Conservation (phyloP, 805 yeast species). For the Wickerhamiella azyma region DNA sequence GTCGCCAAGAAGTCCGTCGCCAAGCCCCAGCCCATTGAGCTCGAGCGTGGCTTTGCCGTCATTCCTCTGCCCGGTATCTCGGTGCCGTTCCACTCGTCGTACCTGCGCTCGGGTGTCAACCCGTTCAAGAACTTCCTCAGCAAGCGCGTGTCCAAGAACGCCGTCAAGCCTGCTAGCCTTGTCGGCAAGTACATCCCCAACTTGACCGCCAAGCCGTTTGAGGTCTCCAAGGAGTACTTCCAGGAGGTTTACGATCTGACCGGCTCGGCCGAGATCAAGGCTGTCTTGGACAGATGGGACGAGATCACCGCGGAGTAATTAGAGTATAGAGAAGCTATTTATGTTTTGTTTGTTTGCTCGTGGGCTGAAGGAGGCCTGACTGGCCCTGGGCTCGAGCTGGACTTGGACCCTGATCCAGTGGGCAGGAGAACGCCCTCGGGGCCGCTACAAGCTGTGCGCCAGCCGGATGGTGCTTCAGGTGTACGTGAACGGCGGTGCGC, state of each 20-base stretch:
- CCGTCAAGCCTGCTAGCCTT: slow-evolving; percentile 87
- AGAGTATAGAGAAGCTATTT: neutral
- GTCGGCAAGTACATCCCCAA: slow-evolving; percentile 95
- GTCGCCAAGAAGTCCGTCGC: slow-evolving; percentile 67
- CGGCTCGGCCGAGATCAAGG: slow-evolving; percentile 78
- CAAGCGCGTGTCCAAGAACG: slow-evolving; percentile 89
- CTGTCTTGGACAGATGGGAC: slow-evolving; percentile 91
- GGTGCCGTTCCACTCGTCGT: slow-evolving; percentile 99
- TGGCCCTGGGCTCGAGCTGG: too few relatives aligned
- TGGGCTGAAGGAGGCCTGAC: too few relatives aligned
- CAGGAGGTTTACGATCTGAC: slow-evolving; percentile 90
- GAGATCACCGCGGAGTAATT: slow-evolving; percentile 35
- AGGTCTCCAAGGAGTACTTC: slow-evolving; percentile 91
- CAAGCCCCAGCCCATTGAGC: slow-evolving; percentile 91
- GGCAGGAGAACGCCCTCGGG: too few relatives aligned
- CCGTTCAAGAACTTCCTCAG: slow-evolving; percentile 96
- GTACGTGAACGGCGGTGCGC: too few relatives aligned
- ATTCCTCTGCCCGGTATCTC: slow-evolving; percentile 97
- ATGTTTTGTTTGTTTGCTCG: neutral
- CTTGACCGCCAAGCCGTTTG: slow-evolving; percentile 94
- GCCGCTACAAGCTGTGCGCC: too few relatives aligned
- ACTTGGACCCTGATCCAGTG: too few relatives aligned
- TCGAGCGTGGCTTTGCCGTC: slow-evolving; percentile 96
- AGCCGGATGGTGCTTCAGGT: too few relatives aligned
- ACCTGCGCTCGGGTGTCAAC: slow-evolving; percentile 94